Percentiles rank a stretch among this genome's conserved stretches.
Conservation (phyloP, 2,329 filamentous ascomycete genomes). For the Cladophialophora psammophila region DNA sequence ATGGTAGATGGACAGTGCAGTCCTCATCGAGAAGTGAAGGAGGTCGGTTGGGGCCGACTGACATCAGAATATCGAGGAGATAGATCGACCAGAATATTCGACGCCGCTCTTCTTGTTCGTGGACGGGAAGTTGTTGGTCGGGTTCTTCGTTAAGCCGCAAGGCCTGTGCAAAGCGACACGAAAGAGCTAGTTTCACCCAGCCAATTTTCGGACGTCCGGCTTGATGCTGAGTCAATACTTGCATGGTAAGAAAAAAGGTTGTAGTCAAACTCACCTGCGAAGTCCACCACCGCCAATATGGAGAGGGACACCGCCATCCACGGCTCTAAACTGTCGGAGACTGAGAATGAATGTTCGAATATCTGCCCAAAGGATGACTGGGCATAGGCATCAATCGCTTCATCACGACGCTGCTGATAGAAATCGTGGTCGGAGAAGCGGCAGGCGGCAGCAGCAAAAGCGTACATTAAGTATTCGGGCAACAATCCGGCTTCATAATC, state of each 20-base stretch:
- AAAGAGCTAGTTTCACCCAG: conserved; percentile 49
- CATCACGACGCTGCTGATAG: conserved; percentile 41
- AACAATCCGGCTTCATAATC: conserved; percentile 40
- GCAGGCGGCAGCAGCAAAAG: conserved; percentile 46
- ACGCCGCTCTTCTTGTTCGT: conserved; percentile 85
- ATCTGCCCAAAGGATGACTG: conserved; percentile 47
- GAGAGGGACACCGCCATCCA: conserved; percentile 49
- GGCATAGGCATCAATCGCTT: conserved; percentile 41
- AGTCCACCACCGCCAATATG: conserved; percentile 49
- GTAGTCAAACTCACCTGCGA: conserved; percentile 44
- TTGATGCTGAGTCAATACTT: conserved; percentile 29
- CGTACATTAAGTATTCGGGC: conserved; percentile 45
- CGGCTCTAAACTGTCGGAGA: conserved; percentile 44
- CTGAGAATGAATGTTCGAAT: conserved; percentile 45
- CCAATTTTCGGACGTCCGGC: conserved; percentile 24
- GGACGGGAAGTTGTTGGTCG: conserved; percentile 47
- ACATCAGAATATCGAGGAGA: conserved; percentile 85
- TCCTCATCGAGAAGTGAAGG: conserved; percentile 75
- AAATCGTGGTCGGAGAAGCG: conserved; percentile 44
- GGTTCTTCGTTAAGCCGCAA: conserved; percentile 46
- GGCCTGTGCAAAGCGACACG: conserved; percentile 68
- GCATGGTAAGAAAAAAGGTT: conserved; percentile 38
- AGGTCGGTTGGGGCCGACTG: conserved; percentile 89
- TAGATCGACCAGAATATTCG: conserved; percentile 97
- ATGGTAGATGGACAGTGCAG: conserved; percentile 37